Evolutionary conservation across 139 green algal genomes (phyloP), one percentile per base, ranked within the genome.

Genomic region (Chloropicon primus): DNA sequence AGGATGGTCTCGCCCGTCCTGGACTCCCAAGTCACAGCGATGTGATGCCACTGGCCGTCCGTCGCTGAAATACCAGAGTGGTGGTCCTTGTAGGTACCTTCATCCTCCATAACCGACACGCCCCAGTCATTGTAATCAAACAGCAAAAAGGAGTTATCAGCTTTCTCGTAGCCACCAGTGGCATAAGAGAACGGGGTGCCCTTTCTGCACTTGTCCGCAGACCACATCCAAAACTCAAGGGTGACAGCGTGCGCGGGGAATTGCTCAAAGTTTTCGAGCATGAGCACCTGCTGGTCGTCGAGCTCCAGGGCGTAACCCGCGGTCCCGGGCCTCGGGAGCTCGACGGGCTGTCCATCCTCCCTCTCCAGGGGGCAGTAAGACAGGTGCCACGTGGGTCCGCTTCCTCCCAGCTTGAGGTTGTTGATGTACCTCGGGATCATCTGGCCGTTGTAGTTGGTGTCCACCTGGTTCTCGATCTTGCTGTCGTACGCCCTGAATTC

Each of bases 211-310:
- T 80, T 84, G 78, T 91, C 87, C 25, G 82, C 80, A 24, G 76
- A 87, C 72, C 77, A 81, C 91, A 96, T 96, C 91, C 90, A 96
- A 75, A 96, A 95, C 87, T 96, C 92, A 27, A 96, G 80, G 0
- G 92, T 96, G 26, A 96, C 72, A 2, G 84, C 85, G 27, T 82
- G 77, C 24, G 80, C 74, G 2, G 92, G 92, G 78, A 95, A 96
- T 76, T 88, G 77, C 2, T 86, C 27, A 82, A 96, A 95, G 80
- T 88, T 77, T 24, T 85, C 85, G 2, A 84, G 25, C 22, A 96
- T 88, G 17, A 95, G 77, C 73, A 95, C 90, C 88, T 94, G 84
- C 24, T 24, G 3, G 54, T 21, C 1, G 2, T 0, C 24, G 2
- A 96, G 86, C 24, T 78, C 75, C 76, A 96, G 77, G 1, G 88